Evolutionary conservation across 345 rosid species (phyloP).

Genomic region (Lumnitzera racemosa): DNA sequence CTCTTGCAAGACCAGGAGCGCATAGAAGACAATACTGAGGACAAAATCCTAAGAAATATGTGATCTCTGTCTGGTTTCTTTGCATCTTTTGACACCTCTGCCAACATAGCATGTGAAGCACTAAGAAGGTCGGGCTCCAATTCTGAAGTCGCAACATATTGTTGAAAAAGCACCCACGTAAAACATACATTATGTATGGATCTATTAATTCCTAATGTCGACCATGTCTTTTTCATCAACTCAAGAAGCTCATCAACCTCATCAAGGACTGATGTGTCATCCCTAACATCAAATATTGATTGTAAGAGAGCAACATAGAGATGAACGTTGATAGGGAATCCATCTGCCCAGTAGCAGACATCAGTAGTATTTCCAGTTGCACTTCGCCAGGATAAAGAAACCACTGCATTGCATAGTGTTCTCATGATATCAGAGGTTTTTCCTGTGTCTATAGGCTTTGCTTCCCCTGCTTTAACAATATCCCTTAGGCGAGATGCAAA

Average conservation of each 20-base stretch:
- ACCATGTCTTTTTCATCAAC: conserved; percentile 47
- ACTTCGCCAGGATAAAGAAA: conserved; percentile 39
- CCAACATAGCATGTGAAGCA: conserved; percentile 33
- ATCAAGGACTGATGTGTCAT: conserved; percentile 36
- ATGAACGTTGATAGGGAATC: conserved; percentile 39
- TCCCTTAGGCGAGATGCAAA: conserved; percentile 26
- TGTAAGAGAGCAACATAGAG: conserved; percentile 30
- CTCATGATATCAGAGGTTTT: conserved; percentile 39
- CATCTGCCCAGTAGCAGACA: conserved; percentile 48
- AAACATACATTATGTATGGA: conserved; percentile 35
- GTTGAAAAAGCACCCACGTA: conserved; percentile 39
- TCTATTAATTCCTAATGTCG: conserved; percentile 33
- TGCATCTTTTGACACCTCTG: conserved; percentile 41
- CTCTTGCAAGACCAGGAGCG: conserved; percentile 39
- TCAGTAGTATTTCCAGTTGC: conserved; percentile 25
- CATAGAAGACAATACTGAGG: conserved; percentile 34
- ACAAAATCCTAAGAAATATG: conserved; percentile 24
- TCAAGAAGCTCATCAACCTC: conserved; percentile 45
- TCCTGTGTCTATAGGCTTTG: conserved; percentile 29
- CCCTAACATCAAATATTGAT: conserved; percentile 30
- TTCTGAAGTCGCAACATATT: conserved; percentile 30
- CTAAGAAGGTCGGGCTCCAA: conserved; percentile 36
- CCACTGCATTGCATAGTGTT: conserved; percentile 31
- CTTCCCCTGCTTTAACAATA: conserved; percentile 24
- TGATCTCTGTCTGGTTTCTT: conserved; percentile 37